A percentile compares a stretch with the other conserved stretches of the same genome.
phyloP scores from a whole-genome alignment of 2,329 filamentous ascomycete species.

The Fusarium sulawesiense region DNA sequence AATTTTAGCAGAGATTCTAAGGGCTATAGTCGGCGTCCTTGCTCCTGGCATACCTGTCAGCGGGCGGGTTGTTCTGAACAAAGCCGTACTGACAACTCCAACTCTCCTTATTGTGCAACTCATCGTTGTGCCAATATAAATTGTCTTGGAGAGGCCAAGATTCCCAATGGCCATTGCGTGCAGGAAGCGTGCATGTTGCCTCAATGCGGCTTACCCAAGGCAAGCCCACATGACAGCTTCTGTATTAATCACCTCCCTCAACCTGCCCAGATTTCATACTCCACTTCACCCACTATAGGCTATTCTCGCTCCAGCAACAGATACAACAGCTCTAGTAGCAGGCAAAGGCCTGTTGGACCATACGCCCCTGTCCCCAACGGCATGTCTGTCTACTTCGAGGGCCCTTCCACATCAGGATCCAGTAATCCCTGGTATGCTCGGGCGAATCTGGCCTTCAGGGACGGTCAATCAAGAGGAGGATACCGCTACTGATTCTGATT shows the following conservation, averaged over 20 bases:
- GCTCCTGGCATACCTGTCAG: conserved; percentile 7
- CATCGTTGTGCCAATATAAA: conserved; percentile 22
- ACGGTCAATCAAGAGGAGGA: no score
- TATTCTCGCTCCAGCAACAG: background rate
- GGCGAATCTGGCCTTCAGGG: no score
- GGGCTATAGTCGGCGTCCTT: background rate
- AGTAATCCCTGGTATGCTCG: no score
- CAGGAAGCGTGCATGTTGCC: background rate
- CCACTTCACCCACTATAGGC: background rate
- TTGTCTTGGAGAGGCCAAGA: conserved; percentile 10
- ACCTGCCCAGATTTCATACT: background rate
- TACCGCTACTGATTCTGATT: no score
- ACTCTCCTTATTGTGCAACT: conserved; percentile 13
- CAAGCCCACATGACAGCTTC: background rate
- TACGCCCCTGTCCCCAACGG: no score
- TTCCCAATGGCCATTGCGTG: conserved; percentile 11
- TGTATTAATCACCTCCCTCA: background rate
- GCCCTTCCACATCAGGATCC: no score
- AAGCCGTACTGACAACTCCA: background rate
- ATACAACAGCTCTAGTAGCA: no score
- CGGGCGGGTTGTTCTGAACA: background rate
- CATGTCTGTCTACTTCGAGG: no score
- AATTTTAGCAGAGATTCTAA: background rate
- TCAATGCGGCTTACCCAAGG: background rate
- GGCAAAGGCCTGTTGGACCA: no score